Conservation (phyloP, 345 rosid species). For the Schrenkiella parvula region DNA sequence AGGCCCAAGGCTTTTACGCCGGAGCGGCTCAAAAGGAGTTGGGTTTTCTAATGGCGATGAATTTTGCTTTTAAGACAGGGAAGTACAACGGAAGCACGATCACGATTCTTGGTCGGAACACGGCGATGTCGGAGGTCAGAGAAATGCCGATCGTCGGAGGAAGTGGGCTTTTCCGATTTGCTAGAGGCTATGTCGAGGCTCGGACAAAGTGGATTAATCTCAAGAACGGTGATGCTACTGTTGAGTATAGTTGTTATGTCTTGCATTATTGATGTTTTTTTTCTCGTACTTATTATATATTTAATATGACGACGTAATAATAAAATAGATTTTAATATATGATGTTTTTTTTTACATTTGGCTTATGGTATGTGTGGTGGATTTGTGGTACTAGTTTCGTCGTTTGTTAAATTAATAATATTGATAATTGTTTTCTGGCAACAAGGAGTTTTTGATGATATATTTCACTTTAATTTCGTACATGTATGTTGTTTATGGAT, state of each 20-base stretch:
- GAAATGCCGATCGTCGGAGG: conserved; percentile 84
- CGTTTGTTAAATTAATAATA: not conserved
- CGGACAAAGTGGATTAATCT: conserved; percentile 40
- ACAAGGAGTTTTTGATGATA: not conserved
- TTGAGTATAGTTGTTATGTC: conserved; percentile 54
- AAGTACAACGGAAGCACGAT: conserved; percentile 68
- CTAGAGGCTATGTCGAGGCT: conserved; percentile 64
- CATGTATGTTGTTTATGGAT: not conserved
- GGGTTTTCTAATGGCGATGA: conserved; percentile 65
- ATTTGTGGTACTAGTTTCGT: not conserved
- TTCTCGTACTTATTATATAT: not conserved
- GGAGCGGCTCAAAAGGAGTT: conserved; percentile 49
- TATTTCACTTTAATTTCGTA: not conserved
- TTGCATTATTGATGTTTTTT: conserved; percentile 42
- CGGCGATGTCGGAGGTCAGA: conserved; percentile 43
- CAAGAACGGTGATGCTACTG: conserved; percentile 39
- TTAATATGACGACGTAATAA: not conserved
- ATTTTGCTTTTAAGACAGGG: conserved; percentile 60
- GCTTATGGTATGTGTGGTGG: conserved; percentile 11
- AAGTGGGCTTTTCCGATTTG: conserved; percentile 74
- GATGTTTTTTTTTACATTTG: not conserved
- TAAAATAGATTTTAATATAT: not conserved
- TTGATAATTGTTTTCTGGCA: not conserved
- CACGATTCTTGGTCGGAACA: conserved; percentile 62
- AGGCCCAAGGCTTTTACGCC: conserved; percentile 73